Evolutionary conservation across 139 green algal genomes (phyloP), one percentile per base, ranked within the genome.

Genomic region (Chlorokybus atmophyticus): DNA sequence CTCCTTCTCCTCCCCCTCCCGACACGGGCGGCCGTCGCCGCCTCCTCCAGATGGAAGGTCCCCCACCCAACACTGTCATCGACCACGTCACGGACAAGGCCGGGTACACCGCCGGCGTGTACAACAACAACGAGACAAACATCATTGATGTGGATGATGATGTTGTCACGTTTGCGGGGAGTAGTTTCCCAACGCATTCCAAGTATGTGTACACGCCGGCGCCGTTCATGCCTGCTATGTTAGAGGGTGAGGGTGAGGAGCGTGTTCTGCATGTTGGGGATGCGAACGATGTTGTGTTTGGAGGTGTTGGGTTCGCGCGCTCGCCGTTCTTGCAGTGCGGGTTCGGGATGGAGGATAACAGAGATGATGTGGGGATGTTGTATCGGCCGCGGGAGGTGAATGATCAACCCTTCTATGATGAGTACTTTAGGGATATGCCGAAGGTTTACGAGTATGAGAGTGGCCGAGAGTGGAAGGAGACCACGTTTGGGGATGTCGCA

Each of bases 291-390:
- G 32, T 68, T 10, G 8, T 42, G 6, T 29, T 61, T 19, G 38
- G 30, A 38, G 60, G 60, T 10, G 50, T 62, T 21, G 60, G 60
- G 23, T 68, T 68, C 21, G 60, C 60, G 17, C 49, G 50, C 30
- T 68, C 60, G 51, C 49, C 49, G 3, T 68, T 61, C 51, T 19
- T 54, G 3, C 60, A 68, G 50, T 68, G 60, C 60, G 39, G 52
- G 35, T 10, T 44, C 10, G 38, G 23, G 40, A 6, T 23, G 21
- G 8, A 23, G 10, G n/a, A n/a, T n/a, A 39, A 41, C 27, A 26
- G 7, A 6, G 5, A 14, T 17, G 14, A 19, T 28, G 19, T 41
- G n/a, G 14, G 10, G 25, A 10, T 10, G 26, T 17, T 28, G 26
- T 57, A 57, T 28, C 8, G 27, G 42, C 42, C 42, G 10, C 42